Base-by-base conservation (phyloP, 371 early-diverging fungal species). In the Smittium mucronatum region DNA sequence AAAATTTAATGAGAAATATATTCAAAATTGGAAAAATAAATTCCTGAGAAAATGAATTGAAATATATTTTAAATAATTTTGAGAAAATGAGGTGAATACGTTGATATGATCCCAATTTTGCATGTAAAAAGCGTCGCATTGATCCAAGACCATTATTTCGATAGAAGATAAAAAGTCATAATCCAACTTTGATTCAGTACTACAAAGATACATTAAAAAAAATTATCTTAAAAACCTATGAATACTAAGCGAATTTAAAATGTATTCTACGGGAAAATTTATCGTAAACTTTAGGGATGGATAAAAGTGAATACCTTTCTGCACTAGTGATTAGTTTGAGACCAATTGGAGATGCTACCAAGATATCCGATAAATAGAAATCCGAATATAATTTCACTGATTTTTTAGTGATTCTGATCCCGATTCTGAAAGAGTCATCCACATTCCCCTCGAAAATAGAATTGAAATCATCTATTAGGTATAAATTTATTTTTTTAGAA, bases 61-160 rank as follows among this genome's bases (percentile, higher is more conserved):
- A n/a, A n/a, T n/a, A n/a, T n/a, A n/a, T n/a, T n/a, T n/a, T n/a
- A n/a, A n/a, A n/a, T n/a, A n/a, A n/a, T n/a, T n/a, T n/a, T n/a
- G n/a, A n/a, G n/a, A n/a, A n/a, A n/a, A n/a, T n/a, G n/a, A n/a
- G n/a, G n/a, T n/a, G n/a, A n/a, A 11, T 61, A 61, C 63, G 26
- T 26, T 80, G 59, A 96, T 80, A 71, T 98, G 96, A 69, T 97
- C 97, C 97, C 96, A 96, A 81, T 97, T 98, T 75, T 98, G 98
- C 97, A 96, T 97, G 71, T 90, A 73, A 69, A 97, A 80, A 35
- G 88, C 84, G 58, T 94, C 90, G 30, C 91, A 81, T 73, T 90
- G 89, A 76, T 96, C 96, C 31, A 94, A 71, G 63, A 97, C 86
- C 5, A 94, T 81, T 32, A 96, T 65, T 70, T 97, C 95, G 35